phyloP scores from a whole-genome alignment of 169 alveolate genomes.

The Plasmodium relictum region DNA sequence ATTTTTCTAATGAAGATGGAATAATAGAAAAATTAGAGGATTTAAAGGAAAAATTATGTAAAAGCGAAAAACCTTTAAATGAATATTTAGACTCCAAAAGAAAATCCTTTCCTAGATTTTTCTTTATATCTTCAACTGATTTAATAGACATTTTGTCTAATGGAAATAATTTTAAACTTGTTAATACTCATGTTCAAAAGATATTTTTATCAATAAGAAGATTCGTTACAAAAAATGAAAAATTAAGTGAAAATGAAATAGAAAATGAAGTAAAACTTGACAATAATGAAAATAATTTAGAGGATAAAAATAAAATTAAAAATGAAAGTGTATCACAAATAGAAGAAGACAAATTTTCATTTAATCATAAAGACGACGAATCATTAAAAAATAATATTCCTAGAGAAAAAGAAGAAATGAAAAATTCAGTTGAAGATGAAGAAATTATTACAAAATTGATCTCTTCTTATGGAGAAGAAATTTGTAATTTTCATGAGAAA shows the following conservation, averaged over 20 bases:
- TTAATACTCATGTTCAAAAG: conserved; percentile 96
- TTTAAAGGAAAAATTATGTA: conserved; percentile 90
- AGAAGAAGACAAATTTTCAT: conserved; percentile 78
- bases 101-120: conserved; percentile 97
- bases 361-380: not conserved
- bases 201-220: conserved; percentile 94
- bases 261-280: conserved; percentile 32
- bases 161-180: conserved; percentile 96
- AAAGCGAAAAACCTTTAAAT: conserved; percentile 97
- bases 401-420: not conserved
- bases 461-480: conserved; percentile 70
- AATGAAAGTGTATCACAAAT: conserved; percentile 94
- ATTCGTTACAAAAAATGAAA: conserved; percentile 87
- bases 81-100: conserved; percentile 97
- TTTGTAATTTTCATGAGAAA: conserved; percentile 52
- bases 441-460: conserved; percentile 47
- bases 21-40: conserved; percentile 90
- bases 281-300: conserved; percentile 74
- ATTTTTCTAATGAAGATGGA: conserved; percentile 92
- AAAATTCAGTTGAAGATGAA: not conserved
- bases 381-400: not conserved
- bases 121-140: conserved; percentile 96
- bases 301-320: conserved; percentile 89
- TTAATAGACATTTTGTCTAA: conserved; percentile 95
- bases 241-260: conserved; percentile 66